Conservation (phyloP, 805 yeast genomes). For the Maudiozyma saulgeensis region DNA sequence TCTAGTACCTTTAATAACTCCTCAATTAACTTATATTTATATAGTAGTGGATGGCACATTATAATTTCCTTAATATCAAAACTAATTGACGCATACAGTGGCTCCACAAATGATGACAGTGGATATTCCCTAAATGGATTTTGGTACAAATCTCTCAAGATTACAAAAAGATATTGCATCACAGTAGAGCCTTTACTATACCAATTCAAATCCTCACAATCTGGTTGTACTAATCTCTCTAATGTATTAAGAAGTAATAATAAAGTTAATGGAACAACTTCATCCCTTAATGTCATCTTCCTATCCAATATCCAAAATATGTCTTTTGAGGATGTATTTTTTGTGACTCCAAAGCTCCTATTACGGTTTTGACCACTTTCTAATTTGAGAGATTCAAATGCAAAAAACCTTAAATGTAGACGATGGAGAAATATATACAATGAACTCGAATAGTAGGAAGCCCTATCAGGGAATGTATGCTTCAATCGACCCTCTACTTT, state of each 20-base stretch:
- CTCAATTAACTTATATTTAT: slow-evolving; percentile 18
- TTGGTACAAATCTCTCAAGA: slow-evolving; percentile 19
- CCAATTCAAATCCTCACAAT: slow-evolving; percentile 16
- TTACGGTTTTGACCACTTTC: slow-evolving; percentile 3
- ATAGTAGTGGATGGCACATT: slow-evolving; percentile 7
- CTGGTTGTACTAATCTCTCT: slow-evolving; percentile 16
- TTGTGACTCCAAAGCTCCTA: neutral
- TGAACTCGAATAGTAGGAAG: slow-evolving; percentile 18
- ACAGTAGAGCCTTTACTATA: slow-evolving; percentile 25
- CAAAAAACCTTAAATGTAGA: slow-evolving; percentile 18
- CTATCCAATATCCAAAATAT: slow-evolving; percentile 11
- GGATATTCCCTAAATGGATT: slow-evolving; percentile 11
- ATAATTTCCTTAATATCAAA: slow-evolving; percentile 15
- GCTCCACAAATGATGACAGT: neutral
- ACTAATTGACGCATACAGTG: slow-evolving; percentile 4
- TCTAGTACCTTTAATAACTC: slow-evolving; percentile 18
- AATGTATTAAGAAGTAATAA: slow-evolving; percentile 17
- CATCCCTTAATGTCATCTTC: slow-evolving; percentile 9
- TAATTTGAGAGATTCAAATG: slow-evolving; percentile 9
- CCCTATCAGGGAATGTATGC: slow-evolving; percentile 2
- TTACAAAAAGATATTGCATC: slow-evolving; percentile 24
- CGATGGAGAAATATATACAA: slow-evolving; percentile 19
- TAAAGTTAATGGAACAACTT: slow-evolving; percentile 16
- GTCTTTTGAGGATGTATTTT: slow-evolving; percentile 5
- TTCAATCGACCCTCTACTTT: slow-evolving; percentile 6